Base-by-base conservation (phyloP, 1,284 basidiomycete genomes). In the Hortiboletus rubellus region DNA sequence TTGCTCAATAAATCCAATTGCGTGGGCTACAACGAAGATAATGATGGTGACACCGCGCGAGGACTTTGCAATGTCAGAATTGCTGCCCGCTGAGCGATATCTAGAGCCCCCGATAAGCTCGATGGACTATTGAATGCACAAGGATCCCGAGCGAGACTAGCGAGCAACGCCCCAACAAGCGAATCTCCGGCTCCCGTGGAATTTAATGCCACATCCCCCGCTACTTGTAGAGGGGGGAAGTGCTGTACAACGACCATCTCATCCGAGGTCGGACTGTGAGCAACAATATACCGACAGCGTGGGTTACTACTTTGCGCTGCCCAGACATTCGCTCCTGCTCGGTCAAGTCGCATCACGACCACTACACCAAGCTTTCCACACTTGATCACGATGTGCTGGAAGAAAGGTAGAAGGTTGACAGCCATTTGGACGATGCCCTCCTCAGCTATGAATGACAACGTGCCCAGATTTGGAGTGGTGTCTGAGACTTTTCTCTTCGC, bases 111-210 rank as follows among this genome's bases (percentile, higher is more conserved):
- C 2, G 76, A 74, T 55, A 91, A 63, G 5, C 71, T 63, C 11
- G 63, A 58, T 15, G 80, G 79, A 56, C 76, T 70, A n/a, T 75
- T 70, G 59, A 89, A 84, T 10, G 75, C 67, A 11, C 62, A 62
- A 15, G 77, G 79, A 45, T 79, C 69, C 24, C 76, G 71, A 6
- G 79, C 72, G 14, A 92, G 68, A 24, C 74, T 72, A 1, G 89
- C 85, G 18, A 91, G 72, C 22, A 95, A 67, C 0, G 87, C 82
- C 9, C 93, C 94, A 5, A 92, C 92, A 22, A 96, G 82, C 3
- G 92, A 87, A 72, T 98, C 94, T 0, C 95, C 95, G 2, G 92
- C 94, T 4, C 95, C 95, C 0, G 94, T 97, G 11, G 93, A 91
- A 64, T 88, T 94, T 9, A 87, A 74, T 10, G 87, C 69, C 41